These are phyloP conservation scores for Epichloe glyceriae DNA, from an alignment of 2,329 filamentous ascomycete species.

Conservation along the genomic window DNA sequence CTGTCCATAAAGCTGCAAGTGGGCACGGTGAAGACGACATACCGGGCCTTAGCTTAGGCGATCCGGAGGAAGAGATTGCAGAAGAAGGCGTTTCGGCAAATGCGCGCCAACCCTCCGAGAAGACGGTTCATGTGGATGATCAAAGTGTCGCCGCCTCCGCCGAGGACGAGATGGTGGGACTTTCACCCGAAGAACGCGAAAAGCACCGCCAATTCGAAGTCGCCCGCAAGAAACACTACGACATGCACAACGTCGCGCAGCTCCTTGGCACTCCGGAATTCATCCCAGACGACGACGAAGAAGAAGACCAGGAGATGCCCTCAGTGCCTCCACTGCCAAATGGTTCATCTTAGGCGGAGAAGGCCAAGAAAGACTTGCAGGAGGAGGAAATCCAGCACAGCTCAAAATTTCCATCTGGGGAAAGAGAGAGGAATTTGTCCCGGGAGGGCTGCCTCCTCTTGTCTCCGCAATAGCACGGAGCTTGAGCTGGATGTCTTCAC, in stretches of 20 bases:
- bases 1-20: conserved; percentile 22
- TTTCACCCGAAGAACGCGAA: conserved; percentile 63
- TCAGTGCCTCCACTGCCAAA: conserved; percentile 34
- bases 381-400: neutral
- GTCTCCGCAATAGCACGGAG: neutral
- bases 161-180: conserved; percentile 38
- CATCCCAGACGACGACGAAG: conserved; percentile 46
- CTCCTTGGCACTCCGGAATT: conserved; percentile 67
- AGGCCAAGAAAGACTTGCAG: neutral
- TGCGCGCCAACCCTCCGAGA: conserved; percentile 31
- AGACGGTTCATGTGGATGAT: conserved; percentile 71
- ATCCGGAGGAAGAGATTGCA: conserved; percentile 66
- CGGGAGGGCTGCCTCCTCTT: neutral
- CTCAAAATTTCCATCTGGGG: neutral
- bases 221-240: conserved; percentile 91
- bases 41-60: conserved; percentile 79
- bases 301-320: conserved; percentile 26
- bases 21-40: conserved; percentile 57
- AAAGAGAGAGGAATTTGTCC: neutral
- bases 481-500: neutral
- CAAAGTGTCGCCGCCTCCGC: conserved; percentile 45
- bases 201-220: conserved; percentile 89
- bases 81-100: conserved; percentile 26
- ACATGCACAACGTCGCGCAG: conserved; percentile 91
- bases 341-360: conserved; percentile 16